These are phyloP conservation scores for Zygnema cylindricum DNA, from an alignment of 139 green algal species.

Conservation along the genomic window DNA sequence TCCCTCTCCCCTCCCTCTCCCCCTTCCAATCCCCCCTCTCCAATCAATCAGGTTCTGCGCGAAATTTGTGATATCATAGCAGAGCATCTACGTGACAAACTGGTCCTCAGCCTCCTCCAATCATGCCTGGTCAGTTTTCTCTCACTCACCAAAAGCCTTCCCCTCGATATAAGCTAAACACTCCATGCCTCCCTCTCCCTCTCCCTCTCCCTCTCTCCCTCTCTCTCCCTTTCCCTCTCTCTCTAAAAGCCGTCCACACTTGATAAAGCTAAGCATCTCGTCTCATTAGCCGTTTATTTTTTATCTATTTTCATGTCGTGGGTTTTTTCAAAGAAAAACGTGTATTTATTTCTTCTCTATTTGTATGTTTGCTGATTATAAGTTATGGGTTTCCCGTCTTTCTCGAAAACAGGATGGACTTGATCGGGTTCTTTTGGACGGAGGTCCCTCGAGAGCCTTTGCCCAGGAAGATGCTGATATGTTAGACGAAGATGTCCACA, in stretches of 20 bases:
- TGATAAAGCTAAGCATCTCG: neutral
- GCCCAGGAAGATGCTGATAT: slow-evolving; percentile 41
- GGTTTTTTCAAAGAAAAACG: neutral
- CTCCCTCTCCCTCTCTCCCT: too few species aligned
- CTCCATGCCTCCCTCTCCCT: too few species aligned
- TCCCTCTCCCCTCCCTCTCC: neutral
- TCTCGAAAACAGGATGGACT: slow-evolving; percentile 50
- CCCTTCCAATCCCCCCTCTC: too few species aligned
- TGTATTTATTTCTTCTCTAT: neutral
- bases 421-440: slow-evolving; percentile 58
- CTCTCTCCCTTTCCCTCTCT: too few species aligned
- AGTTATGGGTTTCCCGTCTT: neutral
- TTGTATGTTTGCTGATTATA: neutral
- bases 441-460: slow-evolving; percentile 47
- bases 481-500: slow-evolving; percentile 55
- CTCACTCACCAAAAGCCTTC: too few species aligned
- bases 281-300: neutral
- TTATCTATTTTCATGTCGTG: neutral
- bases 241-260: too few species aligned
- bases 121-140: slow-evolving; percentile 18
- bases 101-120: slow-evolving; percentile 45
- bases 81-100: slow-evolving; percentile 39
- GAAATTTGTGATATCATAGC: slow-evolving; percentile 44
- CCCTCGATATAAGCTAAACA: too few species aligned
- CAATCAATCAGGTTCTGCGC: slow-evolving; percentile 23